Evolutionary conservation across 1,139 yeast genomes (phyloP).

Genomic region (Kluyveromyces sp.): DNA sequence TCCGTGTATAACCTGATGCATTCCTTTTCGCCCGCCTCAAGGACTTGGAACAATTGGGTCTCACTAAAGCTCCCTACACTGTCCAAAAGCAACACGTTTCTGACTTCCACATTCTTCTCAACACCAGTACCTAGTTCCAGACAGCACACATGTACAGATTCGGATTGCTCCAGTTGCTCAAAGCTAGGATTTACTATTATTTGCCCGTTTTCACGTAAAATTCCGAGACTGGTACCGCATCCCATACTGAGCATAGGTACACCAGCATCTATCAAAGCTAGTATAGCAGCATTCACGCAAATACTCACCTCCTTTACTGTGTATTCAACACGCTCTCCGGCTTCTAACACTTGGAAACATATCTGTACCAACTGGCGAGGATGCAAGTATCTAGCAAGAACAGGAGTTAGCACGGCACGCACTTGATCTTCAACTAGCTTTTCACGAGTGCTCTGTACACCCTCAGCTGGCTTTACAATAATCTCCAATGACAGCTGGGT

Average conservation of each 20-base stretch:
- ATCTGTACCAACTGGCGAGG: conserved; percentile 84
- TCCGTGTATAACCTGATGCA: conserved; percentile 39
- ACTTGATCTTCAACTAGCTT: conserved; percentile 66
- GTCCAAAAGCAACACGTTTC: conserved; percentile 56
- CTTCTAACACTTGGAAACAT: conserved; percentile 70
- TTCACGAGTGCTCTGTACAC: conserved; percentile 72
- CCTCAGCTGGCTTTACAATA: conserved; percentile 70
- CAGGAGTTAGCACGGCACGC: conserved; percentile 51
- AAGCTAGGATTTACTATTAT: conserved; percentile 38
- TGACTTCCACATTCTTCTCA: conserved; percentile 32
- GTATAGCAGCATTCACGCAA: conserved; percentile 60
- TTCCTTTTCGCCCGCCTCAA: conserved; percentile 41
- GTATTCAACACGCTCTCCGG: conserved; percentile 40
- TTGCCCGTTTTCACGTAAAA: conserved; percentile 31
- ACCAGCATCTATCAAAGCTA: conserved; percentile 76
- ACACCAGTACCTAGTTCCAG: conserved; percentile 41
- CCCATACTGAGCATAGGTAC: conserved; percentile 59
- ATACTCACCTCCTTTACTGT: conserved; percentile 53
- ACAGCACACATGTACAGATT: conserved; percentile 62
- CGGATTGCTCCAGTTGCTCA: conserved; percentile 36
- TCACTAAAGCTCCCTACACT: conserved; percentile 65
- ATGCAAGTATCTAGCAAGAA: conserved; percentile 57
- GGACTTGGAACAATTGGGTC: conserved; percentile 41
- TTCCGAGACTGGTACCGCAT: conserved; percentile 44
- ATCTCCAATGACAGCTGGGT: conserved; percentile 71